Base-by-base conservation (phyloP, 805 yeast species). In the Teunomyces panamensis region DNA sequence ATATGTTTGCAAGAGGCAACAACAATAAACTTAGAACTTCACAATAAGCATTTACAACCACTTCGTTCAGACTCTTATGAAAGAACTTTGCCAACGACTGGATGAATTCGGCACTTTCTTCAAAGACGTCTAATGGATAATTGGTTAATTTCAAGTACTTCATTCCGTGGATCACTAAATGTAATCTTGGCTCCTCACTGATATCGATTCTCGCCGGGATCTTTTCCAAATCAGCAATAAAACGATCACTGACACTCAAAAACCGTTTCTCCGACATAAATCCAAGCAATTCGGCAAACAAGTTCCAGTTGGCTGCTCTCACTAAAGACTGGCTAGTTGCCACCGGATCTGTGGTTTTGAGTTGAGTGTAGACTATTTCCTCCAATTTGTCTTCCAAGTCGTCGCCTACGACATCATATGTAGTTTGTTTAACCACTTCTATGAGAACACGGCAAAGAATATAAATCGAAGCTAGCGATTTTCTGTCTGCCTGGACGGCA, bases 261-360 rank as follows among this genome's bases (percentile, higher is more conserved):
- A 94, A 90, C 45, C 95, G 76, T 53, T 83, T 83, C 39, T 81
- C 86, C 0, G 96, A 88, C 96, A 95, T 90, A 53, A 83, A 84
- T 1, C 99, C 99, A 35, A 95, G 67, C 5, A 94, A 71, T 51
- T 87, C 87, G 0, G 98, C 96, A 64, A 94, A 84, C 30, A 91
- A 75, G 58, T 87, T 85, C 98, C 98, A 94, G 63, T 94, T 94
- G 0, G 97, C 89, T 6, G 94, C 84, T 48, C 96, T 79, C 2
- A 92, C 88, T 20, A 83, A 71, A 39, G 89, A 84, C 47, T 71
- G 75, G 43, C 73, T 64, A 1, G 75, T 69, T 2, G 84, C 77
- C 5, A 87, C 78, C 0, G 97, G 96, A 59, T 94, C 97, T 1
- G 96, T 89, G 2, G 91, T 83, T 54, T 87, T 82, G 47, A 94